Evolutionary conservation across 768 basidiomycete genomes (phyloP), one percentile per base, ranked within the genome.

Genomic region (Tubosaeta sp.): DNA sequence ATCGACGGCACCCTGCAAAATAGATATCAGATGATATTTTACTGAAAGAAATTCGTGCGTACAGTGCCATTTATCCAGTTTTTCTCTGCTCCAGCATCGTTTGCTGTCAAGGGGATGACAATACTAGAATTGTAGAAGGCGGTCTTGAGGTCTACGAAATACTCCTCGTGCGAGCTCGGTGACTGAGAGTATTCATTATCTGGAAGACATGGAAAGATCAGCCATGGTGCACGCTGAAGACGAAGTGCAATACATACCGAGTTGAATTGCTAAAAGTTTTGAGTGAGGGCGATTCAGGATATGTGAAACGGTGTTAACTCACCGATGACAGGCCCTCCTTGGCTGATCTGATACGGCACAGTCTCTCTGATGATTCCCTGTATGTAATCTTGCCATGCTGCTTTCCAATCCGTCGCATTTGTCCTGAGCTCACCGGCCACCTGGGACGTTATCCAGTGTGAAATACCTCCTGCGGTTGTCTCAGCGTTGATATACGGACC

Each of bases 241-340:
- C 7, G 18, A 44, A 10, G 36, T 54, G 52, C 16, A 9, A 3
- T 35, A 56, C 70, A 54, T 27, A 82, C 81, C 82, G 34, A 83
- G 58, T 64, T 84, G 83, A 1, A 82, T 71, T 13, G 79, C 82
- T 81, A 55, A 35, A 53, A 36, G 40, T 24, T 22, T 11, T 6
- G 35, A 21, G 14, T 62, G 5, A 60, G 48, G 27, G 19, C 9
- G 3, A 34, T 18, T 45, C 5, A n/a, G 42, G 14, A 10, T 12
- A 40, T 18, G 32, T 10, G 27, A 40, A 36, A 39, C 31, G 39
- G 35, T 31, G 4, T 29, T 16, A 13, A 63, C 79, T 35, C 53
- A 82, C 85, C 83, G 42, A 90, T 84, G 18, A 91, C 80, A 19
- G 89, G 86, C 12, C 89, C 89, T 19, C 86, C 88, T 12, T 74